Evolutionary conservation across 352 stramenopile genomes (phyloP), one percentile per base, ranked within the genome.

Genomic region (Phytophthora syringae): DNA sequence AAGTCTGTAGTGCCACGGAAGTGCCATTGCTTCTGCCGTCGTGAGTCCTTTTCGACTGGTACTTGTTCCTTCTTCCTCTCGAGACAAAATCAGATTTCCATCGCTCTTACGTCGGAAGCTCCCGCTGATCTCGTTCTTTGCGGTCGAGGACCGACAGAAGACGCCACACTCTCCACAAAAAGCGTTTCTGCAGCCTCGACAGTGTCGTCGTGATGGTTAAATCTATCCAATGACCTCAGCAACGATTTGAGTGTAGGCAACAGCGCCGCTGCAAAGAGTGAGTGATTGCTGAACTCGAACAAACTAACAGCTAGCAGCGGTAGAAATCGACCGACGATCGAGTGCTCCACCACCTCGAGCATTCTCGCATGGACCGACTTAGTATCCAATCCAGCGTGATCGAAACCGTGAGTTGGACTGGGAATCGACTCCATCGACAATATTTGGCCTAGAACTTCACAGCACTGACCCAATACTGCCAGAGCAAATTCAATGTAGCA

Each of bases 1-100:
- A 0, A 94, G 58, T 44, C 80, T 60, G 24, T 77, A 79, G 34
- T 72, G 73, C 84, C 84, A 93, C 0, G 79, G 82, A 0, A 92
- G 51, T 1, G 49, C 47, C 27, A 82, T 65, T 2, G 74, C 69
- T 30, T 78, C 65, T 1, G 64, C 66, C 6, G 78, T 64, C 5
- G 52, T 50, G 7, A 54, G 21, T 1, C n/a, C 16, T 27, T 55
- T 73, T 34, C 18, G 56, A 12, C 3, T 45, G 10, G 2, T 3
- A 10, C 2, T n/a, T 52, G 58, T 77, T 2, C 16, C 20, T 12
- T 64, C 52, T 4, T 64, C 57, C 21, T 50, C 53, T 21, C 40
- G 28, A 40, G 39, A 40, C 0, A 24, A n/a, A 13, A 60, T 16
- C 42, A 64, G 22, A 11, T 59, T 76, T 7, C 53, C 54, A 22